Evolutionary conservation across 1,284 basidiomycete species (phyloP).

Genomic region (Anthracocystis walkeri): DNA sequence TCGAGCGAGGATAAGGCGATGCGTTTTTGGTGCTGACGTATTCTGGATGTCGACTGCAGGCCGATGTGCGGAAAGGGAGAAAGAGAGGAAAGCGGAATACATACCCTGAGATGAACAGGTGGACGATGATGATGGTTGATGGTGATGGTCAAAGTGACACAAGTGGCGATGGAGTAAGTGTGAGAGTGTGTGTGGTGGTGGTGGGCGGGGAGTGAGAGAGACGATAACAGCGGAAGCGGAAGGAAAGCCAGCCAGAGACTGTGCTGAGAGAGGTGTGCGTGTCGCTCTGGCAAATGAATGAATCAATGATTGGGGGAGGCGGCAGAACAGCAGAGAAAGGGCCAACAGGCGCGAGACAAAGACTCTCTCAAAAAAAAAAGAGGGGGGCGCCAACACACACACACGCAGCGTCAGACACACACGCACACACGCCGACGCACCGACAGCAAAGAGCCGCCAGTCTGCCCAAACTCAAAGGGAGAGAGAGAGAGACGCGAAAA

Average conservation of each 20-base stretch:
- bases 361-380: too few relatives aligned
- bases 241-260: conserved; percentile 20
- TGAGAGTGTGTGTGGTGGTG: conserved; percentile 17
- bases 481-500: conserved; percentile 9
- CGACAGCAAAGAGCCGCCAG: conserved; percentile 5
- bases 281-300: background rate
- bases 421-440: conserved; percentile 13
- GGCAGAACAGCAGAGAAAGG: too few relatives aligned
- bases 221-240: conserved; percentile 27
- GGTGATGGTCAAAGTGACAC: conserved; percentile 40
- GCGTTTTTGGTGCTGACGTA: background rate
- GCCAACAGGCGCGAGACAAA: too few relatives aligned
- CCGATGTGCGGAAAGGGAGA: background rate
- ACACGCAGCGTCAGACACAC: background rate
- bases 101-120: conserved; percentile 40
- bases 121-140: conserved; percentile 23
- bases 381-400: too few relatives aligned
- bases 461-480: background rate
- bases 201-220: conserved; percentile 25
- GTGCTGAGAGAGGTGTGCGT: conserved; percentile 3
- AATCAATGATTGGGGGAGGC: too few relatives aligned
- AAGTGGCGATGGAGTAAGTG: conserved; percentile 12
- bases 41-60: conserved; percentile 23
- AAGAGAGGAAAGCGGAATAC: conserved; percentile 9
- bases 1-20: conserved; percentile 4